phyloP scores from a whole-genome alignment of 352 stramenopile genomes.

The Peronospora belbahrii region DNA sequence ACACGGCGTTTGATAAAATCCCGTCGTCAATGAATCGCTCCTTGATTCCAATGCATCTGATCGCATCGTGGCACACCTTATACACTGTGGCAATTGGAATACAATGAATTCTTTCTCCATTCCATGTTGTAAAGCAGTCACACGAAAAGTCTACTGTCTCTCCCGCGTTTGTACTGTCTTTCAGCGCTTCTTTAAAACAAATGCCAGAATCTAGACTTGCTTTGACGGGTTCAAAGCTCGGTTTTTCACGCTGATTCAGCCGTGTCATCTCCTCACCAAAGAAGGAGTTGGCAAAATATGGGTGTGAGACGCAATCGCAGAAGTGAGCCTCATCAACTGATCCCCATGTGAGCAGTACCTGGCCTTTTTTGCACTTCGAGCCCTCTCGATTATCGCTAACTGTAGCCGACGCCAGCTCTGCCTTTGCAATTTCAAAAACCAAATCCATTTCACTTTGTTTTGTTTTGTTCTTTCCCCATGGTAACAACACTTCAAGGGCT shows the following conservation, averaged over 20 bases:
- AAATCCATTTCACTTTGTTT: slow-evolving; percentile 33
- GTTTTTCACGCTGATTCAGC: slow-evolving; percentile 36
- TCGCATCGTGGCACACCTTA: slow-evolving; percentile 29
- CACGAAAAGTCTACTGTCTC: slow-evolving; percentile 18
- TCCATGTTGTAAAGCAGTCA: slow-evolving; percentile 34
- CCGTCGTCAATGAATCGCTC: slow-evolving; percentile 38
- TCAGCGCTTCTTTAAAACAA: slow-evolving; percentile 57
- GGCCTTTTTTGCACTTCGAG: slow-evolving; percentile 27
- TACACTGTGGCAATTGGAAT: slow-evolving; percentile 24
- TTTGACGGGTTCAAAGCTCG: slow-evolving; percentile 68
- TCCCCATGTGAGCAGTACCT: slow-evolving; percentile 38
- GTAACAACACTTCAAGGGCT: slow-evolving; percentile 38
- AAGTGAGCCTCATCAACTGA: slow-evolving; percentile 32
- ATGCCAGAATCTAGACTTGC: slow-evolving; percentile 54
- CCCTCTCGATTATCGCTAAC: slow-evolving; percentile 16
- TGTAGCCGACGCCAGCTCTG: slow-evolving; percentile 40
- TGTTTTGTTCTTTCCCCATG: slow-evolving; percentile 24
- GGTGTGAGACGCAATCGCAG: slow-evolving; percentile 54
- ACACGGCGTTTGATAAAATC: slow-evolving; percentile 31
- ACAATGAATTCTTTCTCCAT: slow-evolving; percentile 23
- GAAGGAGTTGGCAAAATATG: slow-evolving; percentile 71
- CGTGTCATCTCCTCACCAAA: slow-evolving; percentile 47
- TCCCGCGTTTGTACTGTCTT: slow-evolving; percentile 5
- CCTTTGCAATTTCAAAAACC: slow-evolving; percentile 65
- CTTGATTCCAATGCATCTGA: slow-evolving; percentile 33